Base-by-base conservation (phyloP, 371 early-diverging fungal species). In the Syncephalastrum racemosum region DNA sequence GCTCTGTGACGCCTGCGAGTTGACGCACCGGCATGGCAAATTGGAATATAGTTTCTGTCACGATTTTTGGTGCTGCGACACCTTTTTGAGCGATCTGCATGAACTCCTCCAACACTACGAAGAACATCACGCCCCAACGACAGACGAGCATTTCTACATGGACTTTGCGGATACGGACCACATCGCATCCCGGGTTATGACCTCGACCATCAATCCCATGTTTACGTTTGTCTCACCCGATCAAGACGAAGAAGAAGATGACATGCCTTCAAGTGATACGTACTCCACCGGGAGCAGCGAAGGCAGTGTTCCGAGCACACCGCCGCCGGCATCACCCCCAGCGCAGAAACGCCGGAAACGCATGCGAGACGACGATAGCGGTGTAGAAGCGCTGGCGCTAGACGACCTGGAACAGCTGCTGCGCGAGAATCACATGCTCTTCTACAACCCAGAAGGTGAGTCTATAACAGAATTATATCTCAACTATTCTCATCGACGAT, bases 391-490 rank as follows among this genome's bases (percentile, higher is more conserved):
- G 36, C 36, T 31, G 36, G 36, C 39, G 52, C 36, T 36, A 15
- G 36, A 51, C 7, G 52, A 27, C 6, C 52, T 36, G 36, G 12
- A 23, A 15, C 39, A 18, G 36, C 15, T 36, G n/a, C 31, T n/a
- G 16, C 36, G 19, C 24, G 18, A 51, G 14, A 31, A 31, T 31
- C 36, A 31, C 36, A 31, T 31, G 36, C 36, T 31, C 36, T 31
- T 31, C 64, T 60, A 18, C 88, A 87, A 6, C 96, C 96, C 68
- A 89, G 87, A 51, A 96, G 94, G 69, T 72, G 87, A 5, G 97
- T 97, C 79, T 95, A 96, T 70, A 97, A 97, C 74, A 83, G 92
- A 19, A 97, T 95, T 64, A 98, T 97, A n/a, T 81, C 97, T 58
- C 91, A 94, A 64, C 94, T 95, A 72, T 31, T 31, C 36, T 31